Conservation (phyloP, 1,284 basidiomycete species). For the Pseudozyma tsukubaensis region DNA sequence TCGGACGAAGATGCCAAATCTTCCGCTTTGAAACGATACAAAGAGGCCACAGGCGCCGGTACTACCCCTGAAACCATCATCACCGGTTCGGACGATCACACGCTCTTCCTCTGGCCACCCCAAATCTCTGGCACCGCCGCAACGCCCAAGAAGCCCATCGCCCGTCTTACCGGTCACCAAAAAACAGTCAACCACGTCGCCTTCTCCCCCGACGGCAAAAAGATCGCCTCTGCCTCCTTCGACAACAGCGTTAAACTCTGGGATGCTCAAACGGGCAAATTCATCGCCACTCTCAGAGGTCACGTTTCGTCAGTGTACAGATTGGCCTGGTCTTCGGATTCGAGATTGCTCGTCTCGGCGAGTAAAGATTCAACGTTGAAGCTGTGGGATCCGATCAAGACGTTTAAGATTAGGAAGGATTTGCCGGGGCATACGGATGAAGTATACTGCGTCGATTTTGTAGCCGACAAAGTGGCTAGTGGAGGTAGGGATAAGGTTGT, state of each 20-base stretch:
- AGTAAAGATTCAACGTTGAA: slow-evolving; percentile 91
- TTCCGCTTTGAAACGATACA: slow-evolving; percentile 74
- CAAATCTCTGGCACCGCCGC: slow-evolving; percentile 48
- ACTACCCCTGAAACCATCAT: slow-evolving; percentile 80
- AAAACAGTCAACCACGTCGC: slow-evolving; percentile 94
- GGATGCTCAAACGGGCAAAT: slow-evolving; percentile 83
- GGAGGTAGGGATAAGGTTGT: slow-evolving; percentile 79
- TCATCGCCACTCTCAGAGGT: slow-evolving; percentile 79
- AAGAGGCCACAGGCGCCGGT: slow-evolving; percentile 78
- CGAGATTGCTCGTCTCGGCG: slow-evolving; percentile 88
- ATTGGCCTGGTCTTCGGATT: slow-evolving; percentile 94
- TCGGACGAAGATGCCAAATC: slow-evolving; percentile 20
- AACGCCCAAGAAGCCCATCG: slow-evolving; percentile 81
- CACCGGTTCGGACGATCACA: slow-evolving; percentile 92
- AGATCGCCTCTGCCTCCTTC: slow-evolving; percentile 90
- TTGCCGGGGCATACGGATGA: slow-evolving; percentile 96
- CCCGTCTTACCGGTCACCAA: slow-evolving; percentile 92
- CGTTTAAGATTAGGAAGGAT: slow-evolving; percentile 85
- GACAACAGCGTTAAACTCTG: slow-evolving; percentile 92
- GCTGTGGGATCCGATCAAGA: slow-evolving; percentile 63
- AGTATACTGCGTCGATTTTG: slow-evolving; percentile 86
- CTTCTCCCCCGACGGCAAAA: slow-evolving; percentile 92
- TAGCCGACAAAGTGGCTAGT: slow-evolving; percentile 93
- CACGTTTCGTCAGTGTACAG: slow-evolving; percentile 95
- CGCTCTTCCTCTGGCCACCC: slow-evolving; percentile 70